phyloP scores from a whole-genome alignment of 2,329 filamentous ascomycete genomes.

The Blastomyces parvus region DNA sequence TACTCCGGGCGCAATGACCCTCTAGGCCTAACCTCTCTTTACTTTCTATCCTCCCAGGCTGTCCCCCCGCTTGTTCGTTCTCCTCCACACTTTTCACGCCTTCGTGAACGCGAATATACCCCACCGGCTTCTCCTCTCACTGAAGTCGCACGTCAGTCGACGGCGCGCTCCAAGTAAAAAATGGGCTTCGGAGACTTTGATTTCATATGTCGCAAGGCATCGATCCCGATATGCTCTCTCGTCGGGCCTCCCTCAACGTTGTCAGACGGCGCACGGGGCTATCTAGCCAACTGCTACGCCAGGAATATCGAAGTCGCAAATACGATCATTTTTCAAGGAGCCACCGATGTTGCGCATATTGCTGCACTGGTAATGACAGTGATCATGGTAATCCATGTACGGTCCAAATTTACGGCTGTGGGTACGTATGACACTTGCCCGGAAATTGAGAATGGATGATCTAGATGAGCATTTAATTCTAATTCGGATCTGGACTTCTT shows the following conservation, averaged over 20 bases:
- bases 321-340: slow-evolving; percentile 95
- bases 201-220: slow-evolving; percentile 71
- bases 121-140: slow-evolving; percentile 9
- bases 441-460: neutral
- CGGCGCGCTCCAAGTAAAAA: slow-evolving; percentile 29
- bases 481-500: slow-evolving; percentile 7
- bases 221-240: slow-evolving; percentile 77
- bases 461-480: slow-evolving; percentile 10
- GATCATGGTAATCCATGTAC: slow-evolving; percentile 93
- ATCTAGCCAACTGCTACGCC: slow-evolving; percentile 85
- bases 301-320: slow-evolving; percentile 93
- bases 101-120: slow-evolving; percentile 16
- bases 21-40: neutral
- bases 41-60: neutral
- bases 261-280: slow-evolving; percentile 61
- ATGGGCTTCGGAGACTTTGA: slow-evolving; percentile 92
- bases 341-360: slow-evolving; percentile 86
- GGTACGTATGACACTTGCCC: slow-evolving; percentile 46
- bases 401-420: slow-evolving; percentile 96
- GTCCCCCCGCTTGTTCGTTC: neutral
- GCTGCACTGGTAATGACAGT: slow-evolving; percentile 83
- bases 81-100: slow-evolving; percentile 10
- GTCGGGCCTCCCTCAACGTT: slow-evolving; percentile 58
- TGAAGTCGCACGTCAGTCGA: neutral
- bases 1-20: slow-evolving; percentile 3